Percentiles rank a stretch among this genome's conserved stretches.
These are phyloP conservation scores for Primulina huaijiensis DNA, from an alignment of 257 asterid genomes.

Conservation along the genomic window DNA sequence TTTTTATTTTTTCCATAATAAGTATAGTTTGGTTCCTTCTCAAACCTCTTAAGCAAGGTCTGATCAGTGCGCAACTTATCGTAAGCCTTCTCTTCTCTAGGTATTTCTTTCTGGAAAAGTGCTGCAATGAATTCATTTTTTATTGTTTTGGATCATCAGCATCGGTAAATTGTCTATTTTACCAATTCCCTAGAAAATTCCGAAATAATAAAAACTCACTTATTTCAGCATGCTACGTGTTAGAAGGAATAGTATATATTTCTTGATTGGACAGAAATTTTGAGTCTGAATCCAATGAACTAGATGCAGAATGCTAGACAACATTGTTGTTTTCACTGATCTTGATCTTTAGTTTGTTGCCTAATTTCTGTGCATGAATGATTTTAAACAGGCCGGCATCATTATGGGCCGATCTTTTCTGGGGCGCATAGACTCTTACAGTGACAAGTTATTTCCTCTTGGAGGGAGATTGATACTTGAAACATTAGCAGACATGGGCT, in stretches of 20 bases:
- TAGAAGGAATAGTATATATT: too few species aligned
- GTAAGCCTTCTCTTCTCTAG: slow-evolving; percentile 38
- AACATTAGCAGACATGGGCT: slow-evolving; percentile 48
- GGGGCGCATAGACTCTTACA: slow-evolving; percentile 13
- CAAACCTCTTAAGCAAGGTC: slow-evolving; percentile 50
- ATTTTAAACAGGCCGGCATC: slow-evolving; percentile 48
- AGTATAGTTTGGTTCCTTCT: slow-evolving; percentile 30
- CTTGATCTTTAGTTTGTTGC: background rate
- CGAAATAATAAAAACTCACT: too few species aligned
- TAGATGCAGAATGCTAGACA: too few species aligned
- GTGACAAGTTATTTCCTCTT: slow-evolving; percentile 34
- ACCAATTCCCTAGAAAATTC: too few species aligned
- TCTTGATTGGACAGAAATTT: too few species aligned
- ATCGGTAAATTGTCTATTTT: too few species aligned
- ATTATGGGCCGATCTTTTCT: slow-evolving; percentile 46
- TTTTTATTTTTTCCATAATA: slow-evolving; percentile 27
- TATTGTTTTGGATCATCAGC: too few species aligned
- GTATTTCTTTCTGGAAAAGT: background rate
- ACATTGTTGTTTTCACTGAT: background rate
- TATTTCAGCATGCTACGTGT: too few species aligned
- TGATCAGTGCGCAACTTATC: slow-evolving; percentile 56
- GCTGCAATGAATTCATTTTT: too few species aligned
- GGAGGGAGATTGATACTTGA: slow-evolving; percentile 42
- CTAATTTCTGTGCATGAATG: background rate
- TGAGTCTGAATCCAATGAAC: too few species aligned